Evolutionary conservation across 768 basidiomycete genomes (phyloP).

Genomic region (Auricularia sp.): DNA sequence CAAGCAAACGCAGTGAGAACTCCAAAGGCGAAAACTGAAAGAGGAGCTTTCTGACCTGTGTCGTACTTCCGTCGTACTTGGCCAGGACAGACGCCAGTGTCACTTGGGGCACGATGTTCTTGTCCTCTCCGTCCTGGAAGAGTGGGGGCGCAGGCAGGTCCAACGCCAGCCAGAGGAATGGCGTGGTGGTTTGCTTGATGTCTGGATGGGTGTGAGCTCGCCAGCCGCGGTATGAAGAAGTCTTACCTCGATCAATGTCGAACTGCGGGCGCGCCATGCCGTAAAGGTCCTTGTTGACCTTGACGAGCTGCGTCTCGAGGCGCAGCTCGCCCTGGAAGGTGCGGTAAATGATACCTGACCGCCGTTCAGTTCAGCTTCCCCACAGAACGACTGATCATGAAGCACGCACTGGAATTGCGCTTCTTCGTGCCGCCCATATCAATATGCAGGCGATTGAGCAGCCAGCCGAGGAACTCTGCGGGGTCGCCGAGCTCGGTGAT

Average conservation of each 20-base stretch:
- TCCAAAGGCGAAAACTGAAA: not conserved
- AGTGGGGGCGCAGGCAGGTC: constrained; percentile 96
- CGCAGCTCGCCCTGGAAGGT: constrained; percentile 92
- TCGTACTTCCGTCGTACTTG: constrained; percentile 88
- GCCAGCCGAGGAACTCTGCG: constrained; percentile 90
- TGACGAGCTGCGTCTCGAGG: constrained; percentile 87
- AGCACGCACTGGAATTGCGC: constrained; percentile 70
- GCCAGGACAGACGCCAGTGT: constrained; percentile 79
- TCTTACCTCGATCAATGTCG: constrained; percentile 84
- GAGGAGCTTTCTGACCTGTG: constrained; percentile 48
- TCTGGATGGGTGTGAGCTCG: constrained; percentile 35
- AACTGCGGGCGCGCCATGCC: constrained; percentile 79
- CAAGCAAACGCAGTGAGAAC: not conserved
- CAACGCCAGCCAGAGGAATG: constrained; percentile 91
- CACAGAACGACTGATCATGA: not conserved
- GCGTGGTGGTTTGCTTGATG: constrained; percentile 74
- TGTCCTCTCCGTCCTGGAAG: constrained; percentile 92
- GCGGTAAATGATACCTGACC: constrained; percentile 76
- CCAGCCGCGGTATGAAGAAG: too few relatives aligned
- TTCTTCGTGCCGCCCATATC: constrained; percentile 94
- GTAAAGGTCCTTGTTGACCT: constrained; percentile 68
- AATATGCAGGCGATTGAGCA: constrained; percentile 86
- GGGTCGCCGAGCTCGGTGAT: constrained; percentile 94
- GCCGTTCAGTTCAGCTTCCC: not conserved
- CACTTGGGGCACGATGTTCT: constrained; percentile 98